These are phyloP conservation scores for Suillus alpinus DNA, from an alignment of 768 basidiomycete genomes.

Conservation along the genomic window DNA sequence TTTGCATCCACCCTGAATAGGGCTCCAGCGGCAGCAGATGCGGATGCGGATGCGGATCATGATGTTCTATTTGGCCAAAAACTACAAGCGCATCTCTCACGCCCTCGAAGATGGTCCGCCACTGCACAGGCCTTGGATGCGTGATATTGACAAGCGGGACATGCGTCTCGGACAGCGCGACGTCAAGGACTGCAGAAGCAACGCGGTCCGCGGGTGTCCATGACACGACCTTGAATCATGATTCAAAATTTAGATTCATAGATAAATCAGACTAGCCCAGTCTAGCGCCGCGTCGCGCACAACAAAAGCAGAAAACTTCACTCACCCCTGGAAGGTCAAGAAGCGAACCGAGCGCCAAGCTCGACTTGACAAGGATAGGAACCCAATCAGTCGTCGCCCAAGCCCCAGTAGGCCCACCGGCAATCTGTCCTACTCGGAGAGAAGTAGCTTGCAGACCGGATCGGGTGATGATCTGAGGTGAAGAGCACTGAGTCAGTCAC, in stretches of 20 bases:
- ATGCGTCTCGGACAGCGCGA: conserved; percentile 19
- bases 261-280: neutral
- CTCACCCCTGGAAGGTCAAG: conserved; percentile 23
- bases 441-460: conserved; percentile 17
- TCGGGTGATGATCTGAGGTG: conserved; percentile 18
- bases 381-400: conserved; percentile 34
- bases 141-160: conserved; percentile 32
- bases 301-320: neutral
- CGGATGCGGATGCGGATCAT: too few species aligned
- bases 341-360: conserved; percentile 19
- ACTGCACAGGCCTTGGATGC: conserved; percentile 33
- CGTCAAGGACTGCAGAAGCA: conserved; percentile 31
- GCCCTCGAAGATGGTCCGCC: conserved; percentile 21
- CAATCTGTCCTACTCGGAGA: conserved; percentile 30
- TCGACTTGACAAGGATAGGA: conserved; percentile 30
- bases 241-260: neutral
- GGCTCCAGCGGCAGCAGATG: conserved; percentile 19
- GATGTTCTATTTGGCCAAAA: conserved; percentile 1
- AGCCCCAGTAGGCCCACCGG: conserved; percentile 28
- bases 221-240: conserved; percentile 31
- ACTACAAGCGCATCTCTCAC: conserved; percentile 16
- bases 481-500: neutral
- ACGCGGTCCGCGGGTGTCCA: conserved; percentile 44
- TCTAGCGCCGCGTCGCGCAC: neutral
- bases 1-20: conserved; percentile 26